Percentiles rank a stretch among this genome's conserved stretches.
phyloP scores from a whole-genome alignment of 768 basidiomycete genomes.

The Russula earlei region DNA sequence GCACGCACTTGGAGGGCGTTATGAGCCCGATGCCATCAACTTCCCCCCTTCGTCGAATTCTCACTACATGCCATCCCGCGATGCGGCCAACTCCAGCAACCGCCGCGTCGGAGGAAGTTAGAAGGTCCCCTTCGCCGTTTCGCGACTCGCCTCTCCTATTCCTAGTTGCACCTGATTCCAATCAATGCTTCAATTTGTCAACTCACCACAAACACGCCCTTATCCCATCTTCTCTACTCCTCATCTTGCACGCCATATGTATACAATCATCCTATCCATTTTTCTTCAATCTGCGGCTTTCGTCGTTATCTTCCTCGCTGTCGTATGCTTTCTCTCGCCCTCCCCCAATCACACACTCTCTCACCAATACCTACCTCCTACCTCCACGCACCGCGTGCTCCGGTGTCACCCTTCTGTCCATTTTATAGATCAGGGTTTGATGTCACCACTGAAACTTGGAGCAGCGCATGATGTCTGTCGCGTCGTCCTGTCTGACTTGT shows the following conservation, averaged over 20 bases:
- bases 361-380: neutral
- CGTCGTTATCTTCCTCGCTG: constrained; percentile 11
- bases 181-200: neutral
- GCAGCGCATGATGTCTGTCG: too few species aligned
- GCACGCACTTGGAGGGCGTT: neutral
- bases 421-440: too few species aligned
- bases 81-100: constrained; percentile 1
- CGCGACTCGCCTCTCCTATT: neutral
- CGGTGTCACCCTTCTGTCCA: too few species aligned
- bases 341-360: too few species aligned
- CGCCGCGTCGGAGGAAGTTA: constrained; percentile 17
- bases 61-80: constrained; percentile 4
- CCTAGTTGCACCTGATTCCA: constrained; percentile 1
- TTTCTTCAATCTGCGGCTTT: constrained; percentile 6
- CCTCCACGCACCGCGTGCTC: too few species aligned
- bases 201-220: neutral
- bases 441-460: too few species aligned
- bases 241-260: neutral
- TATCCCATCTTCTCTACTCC: too few species aligned
- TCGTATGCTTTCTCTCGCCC: constrained; percentile 6
- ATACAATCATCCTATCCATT: constrained; percentile 7
- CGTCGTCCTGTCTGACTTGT: too few species aligned
- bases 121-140: constrained; percentile 5
- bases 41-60: neutral
- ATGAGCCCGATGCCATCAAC: neutral